Base-by-base conservation (phyloP, 1,139 yeast genomes). In the Diutina scorzettiae region DNA sequence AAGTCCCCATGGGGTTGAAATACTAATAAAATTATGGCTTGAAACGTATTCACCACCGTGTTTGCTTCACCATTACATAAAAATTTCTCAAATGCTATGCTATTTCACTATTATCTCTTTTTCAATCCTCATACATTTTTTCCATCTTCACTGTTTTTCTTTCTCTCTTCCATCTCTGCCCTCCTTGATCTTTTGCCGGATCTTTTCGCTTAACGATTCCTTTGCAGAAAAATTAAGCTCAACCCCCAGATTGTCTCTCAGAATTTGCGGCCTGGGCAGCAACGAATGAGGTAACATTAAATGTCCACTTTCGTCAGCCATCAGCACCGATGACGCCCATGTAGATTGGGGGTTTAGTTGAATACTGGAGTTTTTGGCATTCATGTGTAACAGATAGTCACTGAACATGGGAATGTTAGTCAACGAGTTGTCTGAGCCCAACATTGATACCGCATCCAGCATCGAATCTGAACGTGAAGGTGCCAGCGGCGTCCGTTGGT, bases 381-480 rank as follows among this genome's bases (percentile, higher is more conserved):
- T 53, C 55, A 44, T 45, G 48, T 66, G 69, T 45, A 69, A 58
- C 19, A 54, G 58, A 46, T 67, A 69, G 47, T 69, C 74, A 14
- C 74, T 69, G 48, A 74, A 73, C 62, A 74, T 58, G 0, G 80
- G 81, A 41, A 76, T 71, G 49, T 75, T 69, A 5, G 79, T 72
- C 47, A 70, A 65, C 4, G 77, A 73, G 43, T 66, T 66, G 45
- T 68, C 74, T 3, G 79, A 71, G 48, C 69, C 69, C 54, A 74
- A 63, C 40, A 76, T 57, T 1, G 80, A 73, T 41, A 73, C 62
- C 37, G 76, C 78, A 49, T 73, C 76, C 3, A 19, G 17, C 23
- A 16, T 27, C 8, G 23, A 18, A 11, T 27, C 40, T 17, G 40
- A 24, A 9, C 41, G 78, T 6, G 44, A 49, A 12, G n/a, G n/a